Conservation (phyloP, 1,284 basidiomycete genomes). For the Blastosporella zonata region DNA sequence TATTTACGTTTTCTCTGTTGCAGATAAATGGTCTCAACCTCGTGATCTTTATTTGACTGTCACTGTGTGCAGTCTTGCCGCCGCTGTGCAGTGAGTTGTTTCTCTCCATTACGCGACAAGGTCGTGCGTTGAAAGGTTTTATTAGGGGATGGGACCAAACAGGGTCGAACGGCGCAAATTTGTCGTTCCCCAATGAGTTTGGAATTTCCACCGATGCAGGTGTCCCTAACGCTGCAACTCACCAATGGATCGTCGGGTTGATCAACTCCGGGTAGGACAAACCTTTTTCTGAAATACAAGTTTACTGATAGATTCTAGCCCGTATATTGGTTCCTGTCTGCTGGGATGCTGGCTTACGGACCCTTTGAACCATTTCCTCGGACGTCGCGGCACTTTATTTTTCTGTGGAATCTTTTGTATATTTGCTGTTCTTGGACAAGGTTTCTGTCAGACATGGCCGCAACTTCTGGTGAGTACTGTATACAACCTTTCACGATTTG, state of each 20-base stretch:
- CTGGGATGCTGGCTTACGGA: slow-evolving; percentile 49
- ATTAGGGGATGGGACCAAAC: slow-evolving; percentile 59
- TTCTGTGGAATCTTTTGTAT: slow-evolving; percentile 59
- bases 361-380: slow-evolving; percentile 48
- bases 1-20: not conserved
- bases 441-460: slow-evolving; percentile 54
- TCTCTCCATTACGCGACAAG: not conserved
- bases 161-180: slow-evolving; percentile 61
- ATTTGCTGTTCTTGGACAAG: slow-evolving; percentile 60
- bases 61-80: slow-evolving; percentile 53
- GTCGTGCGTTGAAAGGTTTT: not conserved
- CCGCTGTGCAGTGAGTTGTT: slow-evolving; percentile 52
- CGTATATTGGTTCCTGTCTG: slow-evolving; percentile 40
- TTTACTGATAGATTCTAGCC: slow-evolving; percentile 25
- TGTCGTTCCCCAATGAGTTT: slow-evolving; percentile 61
- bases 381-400: slow-evolving; percentile 71
- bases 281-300: not conserved
- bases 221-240: slow-evolving; percentile 28
- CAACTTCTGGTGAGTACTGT: slow-evolving; percentile 35
- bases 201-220: slow-evolving; percentile 31
- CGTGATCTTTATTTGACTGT: slow-evolving; percentile 52
- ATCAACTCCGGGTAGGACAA: slow-evolving; percentile 42
- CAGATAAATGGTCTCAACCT: slow-evolving; percentile 57
- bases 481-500: not conserved
- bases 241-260: slow-evolving; percentile 47